Conservation (phyloP, 345 rosid species). For the Physaria fendleri region DNA sequence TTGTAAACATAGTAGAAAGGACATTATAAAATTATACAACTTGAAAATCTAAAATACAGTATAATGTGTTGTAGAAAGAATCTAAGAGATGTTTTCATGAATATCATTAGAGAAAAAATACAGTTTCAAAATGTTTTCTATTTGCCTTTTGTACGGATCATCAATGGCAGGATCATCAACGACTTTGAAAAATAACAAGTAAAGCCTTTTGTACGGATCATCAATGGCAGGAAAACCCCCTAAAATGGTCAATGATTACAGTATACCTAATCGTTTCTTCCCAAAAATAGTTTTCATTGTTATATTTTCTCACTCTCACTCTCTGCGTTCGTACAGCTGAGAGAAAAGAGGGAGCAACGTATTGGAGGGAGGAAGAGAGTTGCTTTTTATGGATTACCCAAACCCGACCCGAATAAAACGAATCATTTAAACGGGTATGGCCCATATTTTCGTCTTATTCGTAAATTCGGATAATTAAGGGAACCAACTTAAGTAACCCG, state of each 20-base stretch:
- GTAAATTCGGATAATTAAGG: not conserved
- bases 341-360: not conserved
- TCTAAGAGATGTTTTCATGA: too few relatives aligned
- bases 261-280: not conserved
- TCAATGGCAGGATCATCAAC: too few relatives aligned
- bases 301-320: not conserved
- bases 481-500: constrained; percentile 2
- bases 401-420: constrained; percentile 1
- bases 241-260: not conserved
- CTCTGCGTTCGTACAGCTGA: not conserved
- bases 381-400: not conserved
- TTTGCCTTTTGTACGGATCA: too few relatives aligned
- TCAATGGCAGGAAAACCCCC: not conserved
- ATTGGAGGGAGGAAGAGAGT: not conserved
- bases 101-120: too few relatives aligned
- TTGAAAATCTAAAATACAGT: too few relatives aligned
- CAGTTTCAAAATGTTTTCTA: too few relatives aligned
- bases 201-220: not conserved
- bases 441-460: constrained; percentile 1
- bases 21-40: not conserved
- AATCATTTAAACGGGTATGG: not conserved
- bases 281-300: not conserved
- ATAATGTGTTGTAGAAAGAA: too few relatives aligned
- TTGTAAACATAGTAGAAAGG: constrained; percentile 5
- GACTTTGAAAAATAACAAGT: not conserved